phyloP scores from a whole-genome alignment of 2,329 filamentous ascomycete species.

The Gaeumannomyces sp. region DNA sequence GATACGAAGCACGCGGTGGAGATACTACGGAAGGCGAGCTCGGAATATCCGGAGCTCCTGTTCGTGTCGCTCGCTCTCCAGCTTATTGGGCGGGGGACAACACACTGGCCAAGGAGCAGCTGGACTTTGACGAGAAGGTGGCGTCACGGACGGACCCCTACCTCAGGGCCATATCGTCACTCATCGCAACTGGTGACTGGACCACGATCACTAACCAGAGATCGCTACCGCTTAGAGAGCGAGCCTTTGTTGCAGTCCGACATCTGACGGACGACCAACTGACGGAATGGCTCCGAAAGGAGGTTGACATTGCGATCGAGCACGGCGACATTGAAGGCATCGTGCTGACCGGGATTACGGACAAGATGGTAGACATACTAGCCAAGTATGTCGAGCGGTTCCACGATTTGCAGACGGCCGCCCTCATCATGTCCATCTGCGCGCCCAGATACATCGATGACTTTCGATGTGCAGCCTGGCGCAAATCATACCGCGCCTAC shows the following conservation, averaged over 20 bases:
- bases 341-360: slow-evolving; percentile 70
- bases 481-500: slow-evolving; percentile 63
- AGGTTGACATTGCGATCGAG: slow-evolving; percentile 53
- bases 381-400: slow-evolving; percentile 71
- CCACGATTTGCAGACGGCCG: slow-evolving; percentile 72
- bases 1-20: slow-evolving; percentile 62
- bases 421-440: slow-evolving; percentile 67
- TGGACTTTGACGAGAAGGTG: slow-evolving; percentile 53
- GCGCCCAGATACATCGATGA: slow-evolving; percentile 73
- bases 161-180: slow-evolving; percentile 70
- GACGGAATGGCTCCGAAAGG: slow-evolving; percentile 60
- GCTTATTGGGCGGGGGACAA: slow-evolving; percentile 49
- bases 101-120: slow-evolving; percentile 38
- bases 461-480: slow-evolving; percentile 68
- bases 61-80: slow-evolving; percentile 64
- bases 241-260: slow-evolving; percentile 65
- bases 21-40: slow-evolving; percentile 62
- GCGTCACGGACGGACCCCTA: slow-evolving; percentile 69
- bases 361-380: slow-evolving; percentile 66
- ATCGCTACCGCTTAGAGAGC: slow-evolving; percentile 68
- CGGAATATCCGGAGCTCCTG: slow-evolving; percentile 55
- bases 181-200: slow-evolving; percentile 75
- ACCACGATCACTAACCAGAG: slow-evolving; percentile 64
- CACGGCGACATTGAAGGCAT: slow-evolving; percentile 72
- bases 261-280: slow-evolving; percentile 58